Evolutionary conservation across 805 yeast species (phyloP).

Genomic region (Zygotorulaspora florentina): DNA sequence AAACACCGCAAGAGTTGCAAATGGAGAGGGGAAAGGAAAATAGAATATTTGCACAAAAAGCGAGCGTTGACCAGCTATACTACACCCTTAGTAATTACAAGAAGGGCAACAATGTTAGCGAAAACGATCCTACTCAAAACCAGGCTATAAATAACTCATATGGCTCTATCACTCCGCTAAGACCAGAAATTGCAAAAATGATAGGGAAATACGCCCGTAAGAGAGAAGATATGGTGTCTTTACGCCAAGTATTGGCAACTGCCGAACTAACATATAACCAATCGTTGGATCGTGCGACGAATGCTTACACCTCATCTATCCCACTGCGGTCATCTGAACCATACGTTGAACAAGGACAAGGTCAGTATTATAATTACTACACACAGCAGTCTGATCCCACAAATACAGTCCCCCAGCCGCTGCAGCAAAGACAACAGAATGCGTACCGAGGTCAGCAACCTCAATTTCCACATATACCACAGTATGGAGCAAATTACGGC

Average conservation of each 20-base stretch:
- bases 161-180: conserved; percentile 64
- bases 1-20: conserved; percentile 55
- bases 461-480: neutral
- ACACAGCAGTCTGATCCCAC: neutral
- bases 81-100: conserved; percentile 29
- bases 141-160: conserved; percentile 72
- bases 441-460: neutral
- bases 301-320: conserved; percentile 18
- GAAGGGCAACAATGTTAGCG: conserved; percentile 26
- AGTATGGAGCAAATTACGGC: conserved; percentile 2
- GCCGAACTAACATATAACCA: conserved; percentile 70
- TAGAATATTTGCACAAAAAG: conserved; percentile 48
- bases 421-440: conserved; percentile 8
- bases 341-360: neutral
- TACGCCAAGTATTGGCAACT: conserved; percentile 64
- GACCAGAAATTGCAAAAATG: conserved; percentile 68
- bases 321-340: conserved; percentile 10
- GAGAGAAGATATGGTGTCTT: conserved; percentile 68
- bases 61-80: conserved; percentile 63
- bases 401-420: conserved; percentile 4
- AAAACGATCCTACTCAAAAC: conserved; percentile 41
- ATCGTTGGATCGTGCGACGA: conserved; percentile 54
- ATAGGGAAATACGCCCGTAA: conserved; percentile 75
- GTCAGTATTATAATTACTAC: neutral
- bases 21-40: conserved; percentile 49